phyloP scores from a whole-genome alignment of 805 yeast species.

The Phaffomyces opuntiae region DNA sequence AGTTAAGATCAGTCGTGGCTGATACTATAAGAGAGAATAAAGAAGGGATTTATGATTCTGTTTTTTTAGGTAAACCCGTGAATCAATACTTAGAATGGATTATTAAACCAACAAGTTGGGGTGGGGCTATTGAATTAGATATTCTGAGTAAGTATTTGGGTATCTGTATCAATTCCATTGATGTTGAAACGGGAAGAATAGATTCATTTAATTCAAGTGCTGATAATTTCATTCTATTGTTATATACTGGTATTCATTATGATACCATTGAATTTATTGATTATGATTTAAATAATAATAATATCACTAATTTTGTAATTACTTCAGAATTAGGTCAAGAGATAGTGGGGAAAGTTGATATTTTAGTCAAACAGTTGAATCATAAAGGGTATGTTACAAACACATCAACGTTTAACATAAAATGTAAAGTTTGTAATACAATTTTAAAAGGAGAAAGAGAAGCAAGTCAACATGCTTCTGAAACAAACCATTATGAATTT shows the following conservation, averaged over 20 bases:
- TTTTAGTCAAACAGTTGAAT: slow-evolving; percentile 40
- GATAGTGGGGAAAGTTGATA: slow-evolving; percentile 31
- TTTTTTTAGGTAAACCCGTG: slow-evolving; percentile 46
- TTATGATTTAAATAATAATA: slow-evolving; percentile 27
- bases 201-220: slow-evolving; percentile 43
- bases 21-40: slow-evolving; percentile 35
- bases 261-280: slow-evolving; percentile 44
- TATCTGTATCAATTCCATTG: slow-evolving; percentile 51
- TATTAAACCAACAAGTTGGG: slow-evolving; percentile 56
- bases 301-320: slow-evolving; percentile 34
- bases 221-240: slow-evolving; percentile 39
- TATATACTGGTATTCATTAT: slow-evolving; percentile 70
- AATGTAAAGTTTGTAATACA: slow-evolving; percentile 49
- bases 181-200: slow-evolving; percentile 52
- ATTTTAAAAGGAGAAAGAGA: slow-evolving; percentile 55
- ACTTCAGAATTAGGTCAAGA: slow-evolving; percentile 25
- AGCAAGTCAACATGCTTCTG: slow-evolving; percentile 56
- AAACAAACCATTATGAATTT: slow-evolving; percentile 54
- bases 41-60: slow-evolving; percentile 43
- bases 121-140: slow-evolving; percentile 74
- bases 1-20: slow-evolving; percentile 48
- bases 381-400: slow-evolving; percentile 55
- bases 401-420: slow-evolving; percentile 48
- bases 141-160: slow-evolving; percentile 48
- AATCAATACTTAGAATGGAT: slow-evolving; percentile 58